phyloP scores from a whole-genome alignment of 2,329 filamentous ascomycete species.

The Pseudofabraea citricarpa region DNA sequence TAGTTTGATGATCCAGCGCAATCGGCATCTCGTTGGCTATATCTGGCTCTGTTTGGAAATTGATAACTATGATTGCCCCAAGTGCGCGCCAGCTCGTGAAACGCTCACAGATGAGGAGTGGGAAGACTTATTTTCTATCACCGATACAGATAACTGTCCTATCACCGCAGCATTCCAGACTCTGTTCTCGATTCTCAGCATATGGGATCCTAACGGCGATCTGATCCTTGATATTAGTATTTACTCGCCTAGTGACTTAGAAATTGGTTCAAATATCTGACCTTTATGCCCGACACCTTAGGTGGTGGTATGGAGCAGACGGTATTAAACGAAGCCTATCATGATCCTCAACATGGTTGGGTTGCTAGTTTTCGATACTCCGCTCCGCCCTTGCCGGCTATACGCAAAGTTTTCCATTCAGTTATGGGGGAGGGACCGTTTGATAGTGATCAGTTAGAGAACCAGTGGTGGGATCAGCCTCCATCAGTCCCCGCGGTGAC shows the following conservation, averaged over 20 bases:
- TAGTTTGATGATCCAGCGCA: conserved; percentile 13
- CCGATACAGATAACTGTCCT: conserved; percentile 19
- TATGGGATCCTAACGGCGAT: conserved; percentile 27
- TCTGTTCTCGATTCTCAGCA: conserved; percentile 27
- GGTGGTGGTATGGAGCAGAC: conserved; percentile 8
- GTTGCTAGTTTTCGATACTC: conserved; percentile 18
- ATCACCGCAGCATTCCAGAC: conserved; percentile 26
- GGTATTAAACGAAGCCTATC: conserved; percentile 14
- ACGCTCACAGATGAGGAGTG: conserved; percentile 12
- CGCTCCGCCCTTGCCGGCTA: conserved; percentile 13
- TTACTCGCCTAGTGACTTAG: conserved; percentile 32
- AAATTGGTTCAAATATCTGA: conserved; percentile 32
- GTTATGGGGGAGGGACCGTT: conserved; percentile 28
- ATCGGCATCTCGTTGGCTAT: conserved; percentile 13
- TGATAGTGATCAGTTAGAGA: conserved; percentile 19
- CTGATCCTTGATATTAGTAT: conserved; percentile 33
- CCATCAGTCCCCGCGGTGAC: conserved; percentile 29
- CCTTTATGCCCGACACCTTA: conserved; percentile 11
- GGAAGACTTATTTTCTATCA: conserved; percentile 11
- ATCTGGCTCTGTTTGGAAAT: conserved; percentile 17
- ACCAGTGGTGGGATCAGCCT: conserved; percentile 29
- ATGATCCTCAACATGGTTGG: conserved; percentile 27
- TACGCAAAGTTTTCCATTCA: conserved; percentile 21
- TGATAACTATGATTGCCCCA: conserved; percentile 11
- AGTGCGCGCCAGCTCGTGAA: conserved; percentile 4